These are phyloP conservation scores for Populus alba DNA, from an alignment of 345 rosid genomes.

Conservation along the genomic window DNA sequence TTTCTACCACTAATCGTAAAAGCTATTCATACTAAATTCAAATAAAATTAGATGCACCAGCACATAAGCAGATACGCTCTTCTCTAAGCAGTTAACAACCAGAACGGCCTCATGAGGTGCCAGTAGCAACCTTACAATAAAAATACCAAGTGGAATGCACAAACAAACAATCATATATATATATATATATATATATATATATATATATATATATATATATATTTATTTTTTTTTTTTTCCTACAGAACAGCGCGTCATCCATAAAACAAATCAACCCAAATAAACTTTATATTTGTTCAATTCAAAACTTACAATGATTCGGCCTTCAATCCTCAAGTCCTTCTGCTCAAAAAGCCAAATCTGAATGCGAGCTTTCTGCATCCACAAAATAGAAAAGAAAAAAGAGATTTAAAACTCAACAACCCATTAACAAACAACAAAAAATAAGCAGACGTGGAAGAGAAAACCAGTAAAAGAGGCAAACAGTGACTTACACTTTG, in stretches of 20 bases:
- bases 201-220: no score
- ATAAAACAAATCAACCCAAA: not conserved
- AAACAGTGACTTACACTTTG: conserved; percentile 62
- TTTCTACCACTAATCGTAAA: no score
- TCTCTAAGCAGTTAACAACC: not conserved
- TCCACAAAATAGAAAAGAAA: not conserved
- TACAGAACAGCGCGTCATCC: no score
- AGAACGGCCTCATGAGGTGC: not conserved
- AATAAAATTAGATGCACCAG: no score
- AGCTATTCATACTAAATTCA: no score
- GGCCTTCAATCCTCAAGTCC: conserved; percentile 86
- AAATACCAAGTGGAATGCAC: not conserved
- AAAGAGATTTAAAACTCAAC: not conserved
- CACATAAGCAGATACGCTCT: not conserved
- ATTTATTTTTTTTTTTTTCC: no score
- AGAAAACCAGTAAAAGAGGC: not conserved
- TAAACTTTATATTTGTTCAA: not conserved
- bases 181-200: no score
- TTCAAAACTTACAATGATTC: conserved; percentile 48
- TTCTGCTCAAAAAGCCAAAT: conserved; percentile 99
- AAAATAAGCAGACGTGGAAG: not conserved
- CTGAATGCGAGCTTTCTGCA: conserved; percentile 93
- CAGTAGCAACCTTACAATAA: not conserved
- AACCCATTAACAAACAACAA: not conserved
- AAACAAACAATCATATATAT: not conserved